A percentile compares a stretch with the other conserved stretches of the same genome.
Conservation (phyloP, 1,139 yeast species). For the Suhomyces ambrosiae region DNA sequence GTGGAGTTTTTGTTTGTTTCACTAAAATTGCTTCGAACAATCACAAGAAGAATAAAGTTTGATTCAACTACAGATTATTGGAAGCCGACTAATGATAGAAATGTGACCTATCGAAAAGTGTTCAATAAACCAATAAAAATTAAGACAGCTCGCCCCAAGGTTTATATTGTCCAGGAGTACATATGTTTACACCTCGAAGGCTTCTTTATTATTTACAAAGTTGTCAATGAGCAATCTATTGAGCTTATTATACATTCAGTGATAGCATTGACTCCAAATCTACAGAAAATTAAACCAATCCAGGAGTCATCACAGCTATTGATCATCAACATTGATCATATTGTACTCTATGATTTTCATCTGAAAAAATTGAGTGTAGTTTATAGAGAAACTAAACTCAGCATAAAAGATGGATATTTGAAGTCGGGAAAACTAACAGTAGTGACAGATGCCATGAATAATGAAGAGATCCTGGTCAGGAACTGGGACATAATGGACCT, state of each 20-base stretch:
- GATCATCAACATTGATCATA: conserved; percentile 14
- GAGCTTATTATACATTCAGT: not conserved
- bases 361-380: conserved; percentile 13
- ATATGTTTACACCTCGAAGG: conserved; percentile 4
- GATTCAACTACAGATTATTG: conserved; percentile 1
- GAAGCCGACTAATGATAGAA: conserved; percentile 5
- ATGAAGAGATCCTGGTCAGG: conserved; percentile 12
- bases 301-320: conserved; percentile 1
- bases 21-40: conserved; percentile 21
- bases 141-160: not conserved
- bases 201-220: conserved; percentile 1
- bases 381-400: conserved; percentile 4
- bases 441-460: conserved; percentile 7
- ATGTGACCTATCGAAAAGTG: conserved; percentile 3
- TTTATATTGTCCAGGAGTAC: not conserved
- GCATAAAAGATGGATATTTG: conserved; percentile 12
- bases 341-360: conserved; percentile 15
- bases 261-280: conserved; percentile 1
- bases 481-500: conserved; percentile 12
- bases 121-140: not conserved
- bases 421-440: conserved; percentile 6
- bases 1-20: conserved; percentile 23
- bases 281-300: conserved; percentile 1
- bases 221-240: not conserved
- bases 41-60: conserved; percentile 9